Conservation (phyloP, 2,329 filamentous ascomycete genomes). For the Colletotrichum neosansevieriae region DNA sequence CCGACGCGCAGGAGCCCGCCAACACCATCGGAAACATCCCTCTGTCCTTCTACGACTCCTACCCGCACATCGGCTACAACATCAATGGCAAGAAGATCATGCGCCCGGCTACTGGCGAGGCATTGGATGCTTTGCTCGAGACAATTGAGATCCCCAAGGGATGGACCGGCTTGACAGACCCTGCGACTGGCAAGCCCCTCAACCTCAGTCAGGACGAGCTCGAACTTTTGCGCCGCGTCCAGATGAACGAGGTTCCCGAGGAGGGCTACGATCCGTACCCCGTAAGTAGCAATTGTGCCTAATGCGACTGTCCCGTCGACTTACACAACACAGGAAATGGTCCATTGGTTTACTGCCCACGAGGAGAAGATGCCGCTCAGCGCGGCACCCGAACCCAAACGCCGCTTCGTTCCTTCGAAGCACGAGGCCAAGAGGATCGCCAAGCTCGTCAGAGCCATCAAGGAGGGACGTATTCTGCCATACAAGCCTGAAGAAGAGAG, state of each 20-base stretch:
- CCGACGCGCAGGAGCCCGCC: slow-evolving; percentile 79
- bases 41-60: slow-evolving; percentile 94
- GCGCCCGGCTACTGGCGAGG: slow-evolving; percentile 93
- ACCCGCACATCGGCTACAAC: slow-evolving; percentile 98
- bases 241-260: slow-evolving; percentile 87
- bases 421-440: slow-evolving; percentile 96
- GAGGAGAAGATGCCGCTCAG: slow-evolving; percentile 95
- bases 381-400: slow-evolving; percentile 94
- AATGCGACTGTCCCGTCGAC: slow-evolving; percentile 34
- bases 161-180: slow-evolving; percentile 96
- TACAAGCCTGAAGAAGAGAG: slow-evolving; percentile 80
- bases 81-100: slow-evolving; percentile 99
- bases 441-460: slow-evolving; percentile 96
- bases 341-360: slow-evolving; percentile 94
- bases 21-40: slow-evolving; percentile 98
- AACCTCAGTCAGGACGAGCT: slow-evolving; percentile 89
- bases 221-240: slow-evolving; percentile 87
- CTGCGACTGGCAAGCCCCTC: slow-evolving; percentile 91
- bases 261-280: slow-evolving; percentile 95
- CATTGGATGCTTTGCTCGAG: slow-evolving; percentile 91
- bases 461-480: slow-evolving; percentile 92
- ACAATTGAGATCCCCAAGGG: slow-evolving; percentile 97
- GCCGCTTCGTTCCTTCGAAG: slow-evolving; percentile 95
- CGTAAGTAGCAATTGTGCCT: slow-evolving; percentile 56
- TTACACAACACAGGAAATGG: slow-evolving; percentile 70